Base-by-base conservation (phyloP, 1,139 yeast species). In the Candida buenavistaensis region DNA sequence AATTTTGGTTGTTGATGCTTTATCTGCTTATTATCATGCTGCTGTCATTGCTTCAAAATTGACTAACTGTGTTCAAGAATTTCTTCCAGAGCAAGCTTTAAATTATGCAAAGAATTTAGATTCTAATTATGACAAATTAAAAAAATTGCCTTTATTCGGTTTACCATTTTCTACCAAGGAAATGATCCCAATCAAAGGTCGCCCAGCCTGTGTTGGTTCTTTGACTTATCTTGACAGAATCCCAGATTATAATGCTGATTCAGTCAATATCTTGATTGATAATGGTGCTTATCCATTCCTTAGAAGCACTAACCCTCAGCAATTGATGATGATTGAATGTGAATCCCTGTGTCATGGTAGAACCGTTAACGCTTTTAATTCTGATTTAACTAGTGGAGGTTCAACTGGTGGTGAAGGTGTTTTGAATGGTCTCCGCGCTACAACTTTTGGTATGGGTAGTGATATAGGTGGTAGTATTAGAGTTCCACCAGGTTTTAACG, bases 261-360 rank as follows among this genome's bases (percentile, higher is more conserved):
- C 52, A 14, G 55, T 50, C 20, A 41, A 49, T 19, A 50, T 52
- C 15, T 38, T 52, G 35, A 33, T 22, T 16, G 42, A 37, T 15
- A 39, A 36, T 22, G 62, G 58, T 5, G 58, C 55, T 3, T 48
- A 52, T 23, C 45, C 48, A 9, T 51, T 45, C 35, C 47, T 64
- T 23, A 60, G 81, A 53, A 76, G 82, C 3, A 68, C 74, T 28
- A 66, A 74, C 43, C 83, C 83, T 9, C 81, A 76, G 53, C 55
- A 75, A 8, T 55, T 78, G 44, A 78, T 78, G 82, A 78, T 72
- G 45, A 54, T 73, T 32, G 80, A 74, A 42, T 68, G 76, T 19
- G 59, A 65, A 42, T 73, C 73, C 50, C 70, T 68, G 52, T 61
- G 71, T 44, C 62, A 58, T 27, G 82, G 81, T 3, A 60, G 77